Evolutionary conservation across 192 early-diverging fungal species (phyloP), one percentile per base, ranked within the genome.

Genomic region (Umbelopsis sp.): DNA sequence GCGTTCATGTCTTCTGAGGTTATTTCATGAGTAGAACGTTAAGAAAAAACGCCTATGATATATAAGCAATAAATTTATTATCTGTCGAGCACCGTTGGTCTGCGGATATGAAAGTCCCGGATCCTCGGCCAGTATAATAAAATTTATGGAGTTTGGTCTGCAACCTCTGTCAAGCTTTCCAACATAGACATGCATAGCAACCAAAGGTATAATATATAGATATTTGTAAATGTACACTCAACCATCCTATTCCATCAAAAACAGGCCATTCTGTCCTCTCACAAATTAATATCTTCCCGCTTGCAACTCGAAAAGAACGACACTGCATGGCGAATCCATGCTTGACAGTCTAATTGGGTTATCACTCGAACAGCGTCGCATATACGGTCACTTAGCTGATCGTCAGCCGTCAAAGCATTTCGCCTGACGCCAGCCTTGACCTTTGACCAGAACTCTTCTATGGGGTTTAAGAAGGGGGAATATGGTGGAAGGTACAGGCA

Each of bases 21-120:
- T 49, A 49, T 49, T 49, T 49, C 47, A 49, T 49, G 47, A 49
- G 47, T 49, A 49, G 47, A 49, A 49, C 47, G 47, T 49, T 49
- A 49, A 49, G 14, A 49, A 49, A 49, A 49, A 49, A 49, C 3
- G 47, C 47, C 47, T 49, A 49, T 49, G 47, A 49, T 49, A 49
- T 49, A 49, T 49, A 16, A 49, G 44, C 44, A 45, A 45, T 45
- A 45, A 45, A 45, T 45, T 45, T 49, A 49, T 49, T 49, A 49
- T 49, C 47, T 49, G 5, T 49, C 47, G 14, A 49, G 47, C 47
- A 49, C 47, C 47, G 47, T 49, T 49, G 47, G 14, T 49, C 14
- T 49, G 47, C 47, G 47, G 47, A 49, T 8, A 49, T 49, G 47
- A 49, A 49, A 49, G 47, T 49, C 47, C 47, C 47, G 47, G 47